phyloP scores from a whole-genome alignment of 805 yeast genomes.

The Lachancea sp. region DNA sequence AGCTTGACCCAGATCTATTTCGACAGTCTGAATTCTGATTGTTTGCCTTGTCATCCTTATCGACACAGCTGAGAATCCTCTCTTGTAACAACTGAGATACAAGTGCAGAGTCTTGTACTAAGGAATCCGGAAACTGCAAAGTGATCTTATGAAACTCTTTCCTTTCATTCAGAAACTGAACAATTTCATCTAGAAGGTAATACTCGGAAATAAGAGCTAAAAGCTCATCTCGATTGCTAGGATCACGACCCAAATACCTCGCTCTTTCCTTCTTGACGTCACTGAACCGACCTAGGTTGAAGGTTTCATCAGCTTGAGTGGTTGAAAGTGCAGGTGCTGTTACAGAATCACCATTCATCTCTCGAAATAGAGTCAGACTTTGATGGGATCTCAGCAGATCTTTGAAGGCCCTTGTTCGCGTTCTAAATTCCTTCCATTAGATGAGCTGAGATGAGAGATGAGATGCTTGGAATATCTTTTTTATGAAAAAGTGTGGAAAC shows the following conservation, averaged over 20 bases:
- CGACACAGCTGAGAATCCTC: slow-evolving; percentile 20
- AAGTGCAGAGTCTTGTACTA: slow-evolving; percentile 72
- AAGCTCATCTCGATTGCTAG: slow-evolving; percentile 24
- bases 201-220: slow-evolving; percentile 38
- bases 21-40: neutral
- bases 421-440: neutral
- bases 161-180: slow-evolving; percentile 34
- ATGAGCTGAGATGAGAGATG: slow-evolving; percentile 8
- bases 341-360: slow-evolving; percentile 8
- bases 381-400: too few relatives aligned
- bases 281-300: slow-evolving; percentile 41
- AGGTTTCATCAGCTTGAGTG: slow-evolving; percentile 55
- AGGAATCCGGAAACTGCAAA: slow-evolving; percentile 81
- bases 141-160: slow-evolving; percentile 50
- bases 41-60: neutral
- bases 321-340: slow-evolving; percentile 73
- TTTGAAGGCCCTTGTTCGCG: neutral
- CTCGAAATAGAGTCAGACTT: neutral
- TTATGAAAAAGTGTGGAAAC: neutral
- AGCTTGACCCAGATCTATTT: neutral
- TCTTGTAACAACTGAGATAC: slow-evolving; percentile 52
- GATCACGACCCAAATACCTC: slow-evolving; percentile 26
- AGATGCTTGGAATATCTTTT: neutral
- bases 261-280: slow-evolving; percentile 24
- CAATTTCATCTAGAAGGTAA: slow-evolving; percentile 49